Conservation (phyloP, 2,329 filamentous ascomycete genomes). For the Emericellopsis atlantica region DNA sequence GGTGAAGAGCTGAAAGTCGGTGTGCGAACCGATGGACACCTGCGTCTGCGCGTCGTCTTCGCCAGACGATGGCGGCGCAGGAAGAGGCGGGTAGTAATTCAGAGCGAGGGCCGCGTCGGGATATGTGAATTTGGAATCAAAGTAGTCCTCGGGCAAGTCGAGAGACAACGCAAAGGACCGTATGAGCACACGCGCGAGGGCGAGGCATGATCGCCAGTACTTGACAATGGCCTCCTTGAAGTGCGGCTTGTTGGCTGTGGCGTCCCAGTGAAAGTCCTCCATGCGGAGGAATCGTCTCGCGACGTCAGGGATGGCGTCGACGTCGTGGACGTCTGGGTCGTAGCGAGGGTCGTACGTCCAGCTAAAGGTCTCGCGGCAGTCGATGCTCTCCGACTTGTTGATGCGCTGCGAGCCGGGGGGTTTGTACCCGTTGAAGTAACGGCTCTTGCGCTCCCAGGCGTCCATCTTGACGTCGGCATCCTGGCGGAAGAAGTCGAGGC, state of each 20-base stretch:
- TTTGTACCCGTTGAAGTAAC: constrained; percentile 34
- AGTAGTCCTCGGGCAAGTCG: constrained; percentile 38
- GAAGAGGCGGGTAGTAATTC: constrained; percentile 24
- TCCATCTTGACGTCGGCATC: constrained; percentile 26
- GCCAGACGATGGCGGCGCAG: not conserved
- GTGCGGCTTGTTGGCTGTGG: constrained; percentile 29
- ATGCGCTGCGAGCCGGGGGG: constrained; percentile 27
- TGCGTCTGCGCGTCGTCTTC: constrained; percentile 1
- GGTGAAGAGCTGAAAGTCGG: constrained; percentile 39
- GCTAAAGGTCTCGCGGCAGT: constrained; percentile 36
- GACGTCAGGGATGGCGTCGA: constrained; percentile 27
- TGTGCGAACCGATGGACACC: constrained; percentile 36
- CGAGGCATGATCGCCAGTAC: constrained; percentile 36
- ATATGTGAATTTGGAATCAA: constrained; percentile 38
- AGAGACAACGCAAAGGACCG: constrained; percentile 41
- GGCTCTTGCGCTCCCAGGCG: constrained; percentile 19
- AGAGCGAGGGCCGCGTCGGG: constrained; percentile 31
- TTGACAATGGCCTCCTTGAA: constrained; percentile 32
- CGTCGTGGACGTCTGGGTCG: constrained; percentile 29
- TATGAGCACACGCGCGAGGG: constrained; percentile 35
- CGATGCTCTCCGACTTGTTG: constrained; percentile 34
- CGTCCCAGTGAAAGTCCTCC: constrained; percentile 40
- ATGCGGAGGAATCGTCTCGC: constrained; percentile 26
- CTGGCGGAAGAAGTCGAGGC: constrained; percentile 34
- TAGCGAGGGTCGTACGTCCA: constrained; percentile 39